A percentile compares a stretch with the other conserved stretches of the same genome.
Conservation (phyloP, 371 early-diverging fungal species). For the Lichtheimia ramosa region DNA sequence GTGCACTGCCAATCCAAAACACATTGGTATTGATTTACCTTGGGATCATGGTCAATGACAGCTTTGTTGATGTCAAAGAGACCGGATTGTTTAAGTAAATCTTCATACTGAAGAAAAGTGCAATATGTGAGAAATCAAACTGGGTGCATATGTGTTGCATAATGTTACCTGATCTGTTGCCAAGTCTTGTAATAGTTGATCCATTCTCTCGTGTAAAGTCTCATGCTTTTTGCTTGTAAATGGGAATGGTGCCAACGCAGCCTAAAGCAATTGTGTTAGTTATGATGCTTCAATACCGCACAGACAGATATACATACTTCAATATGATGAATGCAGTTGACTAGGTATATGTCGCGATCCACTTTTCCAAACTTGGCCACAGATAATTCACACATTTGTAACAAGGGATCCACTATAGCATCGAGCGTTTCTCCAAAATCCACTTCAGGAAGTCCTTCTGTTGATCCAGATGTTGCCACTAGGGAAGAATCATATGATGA, state of each 20-base stretch:
- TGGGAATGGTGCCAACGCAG: conserved; percentile 28
- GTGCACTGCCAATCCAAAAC: too few relatives aligned
- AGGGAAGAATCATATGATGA: conserved; percentile 77
- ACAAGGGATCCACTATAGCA: conserved; percentile 72
- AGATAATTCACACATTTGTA: conserved; percentile 70
- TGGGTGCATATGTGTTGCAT: too few relatives aligned
- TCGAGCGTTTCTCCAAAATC: conserved; percentile 66
- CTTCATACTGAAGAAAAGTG: conserved; percentile 22
- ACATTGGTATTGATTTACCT: conserved; percentile 21
- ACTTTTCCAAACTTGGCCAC: conserved; percentile 52
- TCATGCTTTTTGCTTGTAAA: conserved; percentile 38
- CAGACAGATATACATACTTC: conserved; percentile 40
- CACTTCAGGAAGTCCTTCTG: conserved; percentile 41
- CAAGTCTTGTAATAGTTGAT: conserved; percentile 28
- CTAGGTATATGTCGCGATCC: conserved; percentile 71
- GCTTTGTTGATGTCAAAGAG: conserved; percentile 36
- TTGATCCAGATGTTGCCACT: conserved; percentile 37
- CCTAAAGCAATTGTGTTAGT: not conserved
- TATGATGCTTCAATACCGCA: not conserved
- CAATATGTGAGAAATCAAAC: too few relatives aligned
- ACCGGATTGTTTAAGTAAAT: conserved; percentile 47
- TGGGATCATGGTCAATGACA: conserved; percentile 28
- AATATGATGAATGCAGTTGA: conserved; percentile 73
- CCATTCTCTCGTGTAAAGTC: conserved; percentile 24
- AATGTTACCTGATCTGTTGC: conserved; percentile 44